Base-by-base conservation (phyloP, 352 stramenopile genomes). In the Ophiocytium majus region DNA sequence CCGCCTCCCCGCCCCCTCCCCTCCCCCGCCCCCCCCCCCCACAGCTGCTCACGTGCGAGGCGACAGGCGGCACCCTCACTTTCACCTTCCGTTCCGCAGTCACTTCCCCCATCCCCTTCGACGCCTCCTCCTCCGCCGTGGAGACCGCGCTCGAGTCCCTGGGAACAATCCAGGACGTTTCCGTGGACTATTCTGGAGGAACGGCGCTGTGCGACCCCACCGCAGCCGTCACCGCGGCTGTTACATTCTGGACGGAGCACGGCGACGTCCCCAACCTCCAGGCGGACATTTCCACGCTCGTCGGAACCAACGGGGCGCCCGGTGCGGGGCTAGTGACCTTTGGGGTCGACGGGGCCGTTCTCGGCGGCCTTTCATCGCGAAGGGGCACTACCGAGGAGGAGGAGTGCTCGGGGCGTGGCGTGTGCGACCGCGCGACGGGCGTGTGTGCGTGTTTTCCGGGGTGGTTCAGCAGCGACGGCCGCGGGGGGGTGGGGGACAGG, bases 41-140 rank as follows among this genome's bases (percentile, higher is more conserved):
- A n/a, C 94, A 97, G 82, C 87, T 87, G 0, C 71, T 97, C 10
- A 90, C 76, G 80, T 88, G 37, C 63, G 33, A 86, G 9, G 93
- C 93, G 0, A 89, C 90, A 0, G 91, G 90, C n/a, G 94, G 94
- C 1, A 93, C 83, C 0, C 94, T 97, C 81, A 92, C 85, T 0
- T 83, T 97, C 1, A 91, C 89, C 9, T 97, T 96, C 78, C 78
- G 89, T 34, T 80, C 85, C 78, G 71, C 34, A 10, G 36, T 71
- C 50, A 90, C 89, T 5, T 63, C 66, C 1, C 28, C 84, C 9
- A 91, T 97, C 23, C 86, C 90, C 0, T 93, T 90, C 82, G 90
- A 94, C 34, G 89, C 92, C 0, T 93, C 90, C 71, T 79, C 78
- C 49, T 50, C 34, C 0, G 85, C 93, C 50, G 79, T 97, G 0